phyloP scores from a whole-genome alignment of 164 flowering plant genomes.

The Kingdonia uniflora region DNA sequence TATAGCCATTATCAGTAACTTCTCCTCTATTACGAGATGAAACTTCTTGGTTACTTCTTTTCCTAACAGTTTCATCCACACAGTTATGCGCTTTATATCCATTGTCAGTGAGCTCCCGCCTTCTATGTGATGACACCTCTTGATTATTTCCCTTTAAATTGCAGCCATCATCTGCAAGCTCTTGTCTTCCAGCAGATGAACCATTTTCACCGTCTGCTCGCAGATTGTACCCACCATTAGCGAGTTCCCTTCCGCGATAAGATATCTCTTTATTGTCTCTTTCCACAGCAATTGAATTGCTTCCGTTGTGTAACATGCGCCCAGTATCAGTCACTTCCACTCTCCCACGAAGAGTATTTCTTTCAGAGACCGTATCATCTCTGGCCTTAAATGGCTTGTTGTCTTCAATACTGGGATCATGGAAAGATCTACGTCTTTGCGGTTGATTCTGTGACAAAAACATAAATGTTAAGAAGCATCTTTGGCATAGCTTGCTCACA shows the following conservation, averaged over 20 bases:
- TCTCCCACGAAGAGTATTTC: too few species aligned
- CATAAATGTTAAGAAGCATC: too few species aligned
- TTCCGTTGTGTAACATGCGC: too few species aligned
- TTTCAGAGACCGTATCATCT: conserved; percentile 8
- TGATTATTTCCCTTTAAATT: conserved; percentile 1
- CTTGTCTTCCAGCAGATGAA: conserved; percentile 8
- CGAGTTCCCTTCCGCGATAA: conserved; percentile 3
- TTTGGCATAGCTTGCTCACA: too few species aligned
- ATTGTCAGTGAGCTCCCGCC: not conserved
- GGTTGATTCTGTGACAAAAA: conserved; percentile 11
- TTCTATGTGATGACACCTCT: conserved; percentile 3
- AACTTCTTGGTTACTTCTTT: conserved; percentile 12
- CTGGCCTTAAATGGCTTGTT: conserved; percentile 5
- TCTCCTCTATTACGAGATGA: conserved; percentile 16
- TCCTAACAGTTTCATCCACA: conserved; percentile 10
- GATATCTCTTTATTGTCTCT: conserved; percentile 12
- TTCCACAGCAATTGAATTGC: conserved; percentile 5
- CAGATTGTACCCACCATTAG: conserved; percentile 4
- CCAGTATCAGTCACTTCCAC: too few species aligned
- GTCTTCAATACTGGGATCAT: conserved; percentile 11
- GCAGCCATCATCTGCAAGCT: conserved; percentile 9
- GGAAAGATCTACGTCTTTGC: conserved; percentile 8
- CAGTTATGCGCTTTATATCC: conserved; percentile 2
- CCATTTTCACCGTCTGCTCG: conserved; percentile 9
- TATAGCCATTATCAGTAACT: conserved; percentile 1